phyloP scores from a whole-genome alignment of 139 green algal genomes.

The Nannochloris sp. region DNA sequence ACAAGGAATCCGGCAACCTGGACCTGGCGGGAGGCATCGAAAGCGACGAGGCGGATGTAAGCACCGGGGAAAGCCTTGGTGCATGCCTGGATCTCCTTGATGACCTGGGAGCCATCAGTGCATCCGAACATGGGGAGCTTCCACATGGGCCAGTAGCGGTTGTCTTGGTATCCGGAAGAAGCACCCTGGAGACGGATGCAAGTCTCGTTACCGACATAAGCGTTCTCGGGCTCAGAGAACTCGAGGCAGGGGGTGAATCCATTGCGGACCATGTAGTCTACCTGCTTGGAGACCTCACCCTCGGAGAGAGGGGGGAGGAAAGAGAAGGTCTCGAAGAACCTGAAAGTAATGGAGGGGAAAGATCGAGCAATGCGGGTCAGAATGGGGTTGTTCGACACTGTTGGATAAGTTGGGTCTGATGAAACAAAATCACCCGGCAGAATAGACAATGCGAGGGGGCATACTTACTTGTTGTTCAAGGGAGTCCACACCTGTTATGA shows the following conservation, averaged over 20 bases:
- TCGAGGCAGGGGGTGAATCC: constrained; percentile 85
- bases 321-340: constrained; percentile 98
- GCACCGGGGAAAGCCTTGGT: constrained; percentile 81
- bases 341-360: constrained; percentile 25
- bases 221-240: constrained; percentile 72
- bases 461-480: constrained; percentile 51
- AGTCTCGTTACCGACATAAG: constrained; percentile 59
- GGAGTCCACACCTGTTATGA: constrained; percentile 35
- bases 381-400: neutral
- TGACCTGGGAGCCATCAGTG: constrained; percentile 83
- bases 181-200: constrained; percentile 52
- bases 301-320: constrained; percentile 93
- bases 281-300: constrained; percentile 86
- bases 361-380: neutral
- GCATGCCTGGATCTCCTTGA: constrained; percentile 79
- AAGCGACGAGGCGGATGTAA: constrained; percentile 88
- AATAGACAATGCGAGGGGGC: too few relatives aligned
- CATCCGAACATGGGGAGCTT: constrained; percentile 99
- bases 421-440: too few relatives aligned
- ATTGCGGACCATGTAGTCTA: constrained; percentile 93
- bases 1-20: constrained; percentile 37
- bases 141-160: constrained; percentile 99
- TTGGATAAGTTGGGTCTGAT: neutral
- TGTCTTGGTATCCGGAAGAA: constrained; percentile 57
- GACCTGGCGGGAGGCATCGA: constrained; percentile 64